Evolutionary conservation across 371 early-diverging fungal species (phyloP).

Genomic region (Thermomucor indicae-seudaticae): DNA sequence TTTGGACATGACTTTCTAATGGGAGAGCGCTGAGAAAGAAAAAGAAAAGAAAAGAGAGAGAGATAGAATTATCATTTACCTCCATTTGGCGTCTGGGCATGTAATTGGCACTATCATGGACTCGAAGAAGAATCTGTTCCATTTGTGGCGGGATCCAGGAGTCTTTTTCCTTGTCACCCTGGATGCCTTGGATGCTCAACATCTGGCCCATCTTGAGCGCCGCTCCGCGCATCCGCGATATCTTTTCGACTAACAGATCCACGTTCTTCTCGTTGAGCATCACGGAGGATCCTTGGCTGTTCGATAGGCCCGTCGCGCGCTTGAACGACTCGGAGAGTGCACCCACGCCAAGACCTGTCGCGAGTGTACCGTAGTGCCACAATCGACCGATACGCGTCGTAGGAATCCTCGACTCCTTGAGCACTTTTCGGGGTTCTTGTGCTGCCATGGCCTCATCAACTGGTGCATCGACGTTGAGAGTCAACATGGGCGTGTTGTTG

Average conservation of each 20-base stretch:
- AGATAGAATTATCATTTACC: slow-evolving; percentile 13
- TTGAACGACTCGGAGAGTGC: slow-evolving; percentile 71
- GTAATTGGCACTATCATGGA: slow-evolving; percentile 94
- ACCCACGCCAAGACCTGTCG: slow-evolving; percentile 72
- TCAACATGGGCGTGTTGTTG: background rate
- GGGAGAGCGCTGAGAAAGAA: too few relatives aligned
- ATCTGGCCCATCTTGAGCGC: slow-evolving; percentile 97
- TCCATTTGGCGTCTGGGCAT: slow-evolving; percentile 91
- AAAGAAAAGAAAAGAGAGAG: too few relatives aligned
- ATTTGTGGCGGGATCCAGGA: slow-evolving; percentile 75
- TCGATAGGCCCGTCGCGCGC: slow-evolving; percentile 53
- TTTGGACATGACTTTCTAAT: slow-evolving; percentile 54
- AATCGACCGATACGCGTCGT: slow-evolving; percentile 59
- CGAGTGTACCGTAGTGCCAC: slow-evolving; percentile 70
- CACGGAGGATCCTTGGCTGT: slow-evolving; percentile 41
- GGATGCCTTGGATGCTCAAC: slow-evolving; percentile 89
- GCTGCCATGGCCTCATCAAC: background rate
- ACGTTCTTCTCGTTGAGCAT: slow-evolving; percentile 80
- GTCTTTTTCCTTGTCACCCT: slow-evolving; percentile 25
- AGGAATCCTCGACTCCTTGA: slow-evolving; percentile 63
- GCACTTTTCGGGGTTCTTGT: slow-evolving; percentile 6
- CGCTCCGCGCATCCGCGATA: slow-evolving; percentile 96
- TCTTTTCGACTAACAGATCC: slow-evolving; percentile 79
- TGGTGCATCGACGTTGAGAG: too few relatives aligned
- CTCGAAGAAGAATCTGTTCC: slow-evolving; percentile 76